phyloP scores from a whole-genome alignment of 2,329 filamentous ascomycete species.

The Aspergillus viridinutans region DNA sequence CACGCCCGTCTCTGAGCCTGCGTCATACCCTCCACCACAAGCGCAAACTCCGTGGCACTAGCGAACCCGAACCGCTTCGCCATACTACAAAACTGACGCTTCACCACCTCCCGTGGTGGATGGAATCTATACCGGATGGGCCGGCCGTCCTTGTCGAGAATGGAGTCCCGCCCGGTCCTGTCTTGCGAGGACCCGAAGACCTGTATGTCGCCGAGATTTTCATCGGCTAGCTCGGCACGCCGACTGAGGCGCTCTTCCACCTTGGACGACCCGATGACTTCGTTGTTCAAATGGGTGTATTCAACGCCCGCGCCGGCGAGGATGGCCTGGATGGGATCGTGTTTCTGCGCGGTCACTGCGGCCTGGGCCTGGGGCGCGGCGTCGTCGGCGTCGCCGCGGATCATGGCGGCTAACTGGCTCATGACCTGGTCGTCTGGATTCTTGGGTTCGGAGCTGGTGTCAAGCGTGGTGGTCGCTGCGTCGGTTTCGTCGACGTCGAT shows the following conservation, averaged over 20 bases:
- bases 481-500: constrained; percentile 64
- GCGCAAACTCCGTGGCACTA: constrained; percentile 75
- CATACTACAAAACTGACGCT: constrained; percentile 88
- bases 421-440: constrained; percentile 59
- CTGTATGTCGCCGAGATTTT: constrained; percentile 28
- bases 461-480: constrained; percentile 54
- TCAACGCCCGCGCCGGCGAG: constrained; percentile 82
- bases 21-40: constrained; percentile 87
- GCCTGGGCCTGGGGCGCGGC: constrained; percentile 21
- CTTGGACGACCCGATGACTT: constrained; percentile 88
- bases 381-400: constrained; percentile 42
- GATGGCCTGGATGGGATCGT: constrained; percentile 82
- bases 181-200: constrained; percentile 29
- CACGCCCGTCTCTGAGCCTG: constrained; percentile 74
- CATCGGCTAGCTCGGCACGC: constrained; percentile 56
- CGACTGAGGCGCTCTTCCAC: constrained; percentile 82
- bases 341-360: constrained; percentile 41
- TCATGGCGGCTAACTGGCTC: constrained; percentile 65
- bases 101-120: constrained; percentile 69
- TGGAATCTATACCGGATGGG: constrained; percentile 60
- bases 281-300: constrained; percentile 94
- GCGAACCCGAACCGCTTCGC: constrained; percentile 72
- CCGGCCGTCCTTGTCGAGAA: constrained; percentile 33
- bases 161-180: neutral
- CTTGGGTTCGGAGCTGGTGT: constrained; percentile 21